Evolutionary conservation across 805 yeast species (phyloP).

Genomic region (Dipodascus geniculatus): DNA sequence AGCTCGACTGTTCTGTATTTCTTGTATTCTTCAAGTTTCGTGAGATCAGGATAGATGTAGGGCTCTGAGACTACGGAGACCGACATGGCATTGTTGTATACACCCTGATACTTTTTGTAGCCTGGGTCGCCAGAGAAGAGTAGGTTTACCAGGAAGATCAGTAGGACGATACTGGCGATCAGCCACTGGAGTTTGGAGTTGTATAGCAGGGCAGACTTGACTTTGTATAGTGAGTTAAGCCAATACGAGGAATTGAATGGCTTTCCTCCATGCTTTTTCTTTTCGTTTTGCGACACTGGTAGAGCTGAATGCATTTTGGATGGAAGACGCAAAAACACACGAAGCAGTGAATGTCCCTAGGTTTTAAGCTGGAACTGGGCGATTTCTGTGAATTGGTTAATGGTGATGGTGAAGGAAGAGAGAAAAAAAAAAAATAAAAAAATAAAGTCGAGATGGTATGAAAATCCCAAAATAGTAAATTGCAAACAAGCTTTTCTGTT

Average conservation of each 20-base stretch:
- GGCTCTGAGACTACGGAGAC: conserved; percentile 7
- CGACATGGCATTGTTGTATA: conserved; percentile 10
- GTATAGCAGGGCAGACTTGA: background rate
- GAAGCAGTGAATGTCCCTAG: no score
- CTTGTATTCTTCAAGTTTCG: conserved; percentile 16
- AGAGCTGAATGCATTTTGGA: background rate
- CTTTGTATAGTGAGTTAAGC: background rate
- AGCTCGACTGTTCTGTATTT: conserved; percentile 18
- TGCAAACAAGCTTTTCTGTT: no score
- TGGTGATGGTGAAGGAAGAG: background rate
- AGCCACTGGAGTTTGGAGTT: background rate
- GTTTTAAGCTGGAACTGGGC: no score
- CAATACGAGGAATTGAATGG: background rate
- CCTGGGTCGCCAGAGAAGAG: background rate
- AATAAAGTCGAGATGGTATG: background rate
- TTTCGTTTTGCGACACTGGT: background rate
- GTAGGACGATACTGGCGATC: background rate
- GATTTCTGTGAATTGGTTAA: background rate
- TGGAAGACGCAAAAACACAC: no score
- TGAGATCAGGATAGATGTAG: conserved; percentile 18
- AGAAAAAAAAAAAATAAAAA: background rate
- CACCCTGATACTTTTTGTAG: background rate
- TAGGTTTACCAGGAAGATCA: background rate
- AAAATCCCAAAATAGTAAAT: background rate
- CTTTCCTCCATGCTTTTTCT: background rate